Base-by-base conservation (phyloP, 1,284 basidiomycete genomes). In the Malassezia pachydermatis region DNA sequence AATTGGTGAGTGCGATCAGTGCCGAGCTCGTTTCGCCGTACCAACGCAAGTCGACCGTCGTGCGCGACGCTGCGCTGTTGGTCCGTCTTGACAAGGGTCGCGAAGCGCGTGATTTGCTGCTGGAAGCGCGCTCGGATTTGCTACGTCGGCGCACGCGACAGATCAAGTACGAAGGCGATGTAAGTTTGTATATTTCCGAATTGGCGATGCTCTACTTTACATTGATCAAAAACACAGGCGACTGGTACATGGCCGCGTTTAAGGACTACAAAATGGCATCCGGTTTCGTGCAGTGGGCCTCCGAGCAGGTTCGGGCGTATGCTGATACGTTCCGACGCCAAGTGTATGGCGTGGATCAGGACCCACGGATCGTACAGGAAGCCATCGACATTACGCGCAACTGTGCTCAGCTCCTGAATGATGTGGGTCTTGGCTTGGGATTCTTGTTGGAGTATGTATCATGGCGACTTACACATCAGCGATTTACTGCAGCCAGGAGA, bases 221-320 rank as follows among this genome's bases (percentile, higher is more conserved):
- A 0, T 80, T 84, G 6, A 84, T 92, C 72, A 89, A 88, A 70
- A 86, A 98, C 68, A 95, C 90, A 1, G 86, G 86, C 33, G 92
- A 99, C 72, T 98, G 92, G 94, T 99, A 88, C 73, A 78, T 95
- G 67, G 83, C 83, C 1, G 90, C 88, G 40, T 99, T 95, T 74
- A 87, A 84, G 72, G 90, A 95, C 72, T 88, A 89, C 65, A 82
- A 86, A 54, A 87, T 89, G 65, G 86, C 90, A 0, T 90, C 87
- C 47, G 65, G 48, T 44, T 92, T 96, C 65, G 85, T 96, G 19
- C 82, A 86, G 44, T 99, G 92, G 94, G 86, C 89, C 1, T 87
- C 83, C 67, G 78, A 79, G 45, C 84, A 89, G 73, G 81, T 98
- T 24, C 82, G 86, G 65, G 75, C 78, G 36, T 96, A 86, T 69